Conservation (phyloP, 163 green algal species). For the Chloromonas sp. region DNA sequence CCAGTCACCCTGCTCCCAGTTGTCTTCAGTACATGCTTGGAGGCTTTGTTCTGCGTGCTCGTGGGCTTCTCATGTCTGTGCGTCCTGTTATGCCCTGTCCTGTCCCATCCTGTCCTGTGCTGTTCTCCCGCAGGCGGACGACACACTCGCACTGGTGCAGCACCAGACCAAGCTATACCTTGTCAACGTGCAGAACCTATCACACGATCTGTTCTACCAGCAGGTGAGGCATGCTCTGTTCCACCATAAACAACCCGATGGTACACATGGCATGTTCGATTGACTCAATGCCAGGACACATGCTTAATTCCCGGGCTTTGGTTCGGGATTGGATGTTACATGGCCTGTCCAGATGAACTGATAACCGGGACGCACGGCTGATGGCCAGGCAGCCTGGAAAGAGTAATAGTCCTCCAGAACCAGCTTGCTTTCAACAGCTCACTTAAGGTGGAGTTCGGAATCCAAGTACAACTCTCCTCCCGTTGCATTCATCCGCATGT, state of each 20-base stretch:
- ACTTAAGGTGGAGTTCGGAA: neutral
- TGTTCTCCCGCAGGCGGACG: conserved; percentile 25
- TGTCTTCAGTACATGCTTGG: too few relatives aligned
- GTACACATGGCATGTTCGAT: neutral
- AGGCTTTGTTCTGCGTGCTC: too few relatives aligned
- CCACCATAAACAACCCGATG: too few relatives aligned
- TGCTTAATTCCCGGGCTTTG: too few relatives aligned
- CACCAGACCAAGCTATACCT: conserved; percentile 84
- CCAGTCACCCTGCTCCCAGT: too few relatives aligned
- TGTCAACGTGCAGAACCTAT: conserved; percentile 54
- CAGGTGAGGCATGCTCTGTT: conserved; percentile 6
- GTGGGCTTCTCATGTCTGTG: too few relatives aligned
- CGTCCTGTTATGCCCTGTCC: too few relatives aligned
- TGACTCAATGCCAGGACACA: too few relatives aligned
- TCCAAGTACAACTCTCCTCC: too few relatives aligned
- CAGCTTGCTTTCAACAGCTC: neutral
- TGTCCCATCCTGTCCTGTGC: too few relatives aligned
- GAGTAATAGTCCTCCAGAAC: neutral
- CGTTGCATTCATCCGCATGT: neutral
- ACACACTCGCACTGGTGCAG: conserved; percentile 63
- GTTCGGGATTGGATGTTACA: too few relatives aligned
- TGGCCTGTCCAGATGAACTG: neutral
- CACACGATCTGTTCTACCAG: conserved; percentile 69
- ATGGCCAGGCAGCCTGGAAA: neutral
- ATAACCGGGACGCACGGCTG: neutral